Base-by-base conservation (phyloP, 495 filamentous ascomycete genomes). In the Penicillium pulvis region DNA sequence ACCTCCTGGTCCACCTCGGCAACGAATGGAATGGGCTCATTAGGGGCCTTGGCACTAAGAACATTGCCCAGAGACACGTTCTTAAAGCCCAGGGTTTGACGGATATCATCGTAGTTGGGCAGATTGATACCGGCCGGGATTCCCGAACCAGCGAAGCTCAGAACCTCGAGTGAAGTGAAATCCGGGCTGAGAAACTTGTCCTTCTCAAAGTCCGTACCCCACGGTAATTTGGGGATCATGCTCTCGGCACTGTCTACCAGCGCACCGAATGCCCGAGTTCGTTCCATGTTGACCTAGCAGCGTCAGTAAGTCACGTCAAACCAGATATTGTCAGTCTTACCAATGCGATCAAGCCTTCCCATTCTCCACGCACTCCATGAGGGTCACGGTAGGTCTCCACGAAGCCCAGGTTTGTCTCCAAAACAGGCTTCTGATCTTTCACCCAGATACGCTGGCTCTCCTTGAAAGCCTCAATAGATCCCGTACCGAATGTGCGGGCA, bases 331-430 rank as follows among this genome's bases (percentile, higher is more conserved):
- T 39, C 31, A 24, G 14, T 12, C 57, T 42, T 58, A 90, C 87
- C 62, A 90, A 79, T 33, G 89, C 89, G 52, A 90, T 90, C 65
- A 96, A 94, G 1, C 92, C 93, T 72, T 98, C 93, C 94, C 94
- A 98, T 69, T 98, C 94, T n/a, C 90, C 93, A 51, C 93, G 81
- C 11, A 96, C 85, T 47, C 94, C 93, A 53, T 91, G 89, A 1
- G 94, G 94, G 69, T 98, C 94, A 51, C 94, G 84, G 68, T 98
- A 98, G 0, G 93, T 96, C 75, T 98, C 94, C 42, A 98, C 88
- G 66, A 98, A 98, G 1, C 94, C 94, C 55, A 98, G 85, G 70
- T 98, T 93, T 17, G 83, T 89, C 72, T 98, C 94, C 17, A 98
- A 86, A 71, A 83, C 86, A 7, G 94, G 94, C 16, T 91, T 88